A percentile compares a stretch with the other conserved stretches of the same genome.
Evolutionary conservation across 805 yeast species (phyloP).

Genomic region (Monosporozyma unispora): DNA sequence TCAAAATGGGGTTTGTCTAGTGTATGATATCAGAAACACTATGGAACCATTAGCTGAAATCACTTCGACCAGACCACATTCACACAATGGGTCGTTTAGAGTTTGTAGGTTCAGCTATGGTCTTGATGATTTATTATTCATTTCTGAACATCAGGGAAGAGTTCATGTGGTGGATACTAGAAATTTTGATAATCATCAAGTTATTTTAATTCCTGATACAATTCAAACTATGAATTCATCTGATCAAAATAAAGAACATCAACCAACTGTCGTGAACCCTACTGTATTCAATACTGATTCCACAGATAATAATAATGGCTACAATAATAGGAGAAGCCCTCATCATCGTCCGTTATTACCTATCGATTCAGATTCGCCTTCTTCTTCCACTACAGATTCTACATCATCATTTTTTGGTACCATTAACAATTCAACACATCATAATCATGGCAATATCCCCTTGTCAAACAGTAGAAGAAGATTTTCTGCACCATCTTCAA

Average conservation of each 20-base stretch:
- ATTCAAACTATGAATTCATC: constrained; percentile 16
- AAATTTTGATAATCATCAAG: constrained; percentile 64
- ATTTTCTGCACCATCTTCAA: constrained; percentile 6
- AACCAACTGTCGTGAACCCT: not conserved
- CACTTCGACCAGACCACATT: constrained; percentile 49
- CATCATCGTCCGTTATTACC: not conserved
- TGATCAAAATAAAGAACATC: not conserved
- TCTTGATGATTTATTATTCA: constrained; percentile 63
- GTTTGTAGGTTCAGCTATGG: constrained; percentile 55
- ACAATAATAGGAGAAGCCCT: not conserved
- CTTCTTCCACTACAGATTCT: constrained; percentile 1
- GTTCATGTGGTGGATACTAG: constrained; percentile 80
- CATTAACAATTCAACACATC: not conserved
- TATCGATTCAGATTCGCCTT: not conserved
- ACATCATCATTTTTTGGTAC: not conserved
- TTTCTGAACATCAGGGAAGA: constrained; percentile 79
- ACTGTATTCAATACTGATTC: too few relatives aligned
- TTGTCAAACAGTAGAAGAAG: constrained; percentile 9
- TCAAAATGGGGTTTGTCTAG: constrained; percentile 73
- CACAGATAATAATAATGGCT: not conserved
- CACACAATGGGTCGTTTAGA: constrained; percentile 57
- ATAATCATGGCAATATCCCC: not conserved
- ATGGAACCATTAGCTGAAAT: constrained; percentile 44
- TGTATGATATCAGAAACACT: constrained; percentile 68
- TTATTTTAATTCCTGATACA: constrained; percentile 52